These are phyloP conservation scores for Lactarius akahatsu DNA, from an alignment of 768 basidiomycete species.

Conservation along the genomic window DNA sequence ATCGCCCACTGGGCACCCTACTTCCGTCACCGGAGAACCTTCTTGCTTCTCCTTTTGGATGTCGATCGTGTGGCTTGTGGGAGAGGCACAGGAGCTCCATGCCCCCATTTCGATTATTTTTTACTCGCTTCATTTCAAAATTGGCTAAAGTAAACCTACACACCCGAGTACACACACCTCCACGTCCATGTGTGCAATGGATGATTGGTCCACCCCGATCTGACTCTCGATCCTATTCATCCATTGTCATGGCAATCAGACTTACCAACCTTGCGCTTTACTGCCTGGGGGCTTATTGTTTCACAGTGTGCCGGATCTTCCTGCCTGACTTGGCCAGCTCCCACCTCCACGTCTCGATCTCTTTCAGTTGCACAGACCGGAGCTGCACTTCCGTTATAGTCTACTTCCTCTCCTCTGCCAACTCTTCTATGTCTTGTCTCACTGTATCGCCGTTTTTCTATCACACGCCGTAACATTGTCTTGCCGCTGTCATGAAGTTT, in stretches of 20 bases:
- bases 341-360: neutral
- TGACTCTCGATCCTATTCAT: conserved; percentile 11
- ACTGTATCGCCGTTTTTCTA: neutral
- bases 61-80: conserved; percentile 14
- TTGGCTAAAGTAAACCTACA: conserved; percentile 2
- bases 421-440: neutral
- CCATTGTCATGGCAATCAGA: conserved; percentile 16
- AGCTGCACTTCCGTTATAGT: conserved; percentile 9
- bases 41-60: conserved; percentile 14
- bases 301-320: conserved; percentile 6
- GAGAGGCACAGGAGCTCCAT: conserved; percentile 8
- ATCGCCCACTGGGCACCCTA: conserved; percentile 12
- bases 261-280: neutral
- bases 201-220: neutral
- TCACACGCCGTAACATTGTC: conserved; percentile 1
- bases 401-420: conserved; percentile 1
- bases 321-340: conserved; percentile 13
- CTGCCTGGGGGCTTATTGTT: conserved; percentile 3
- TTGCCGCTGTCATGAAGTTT: conserved; percentile 13
- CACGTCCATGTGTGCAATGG: neutral
- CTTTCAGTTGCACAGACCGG: conserved; percentile 9
- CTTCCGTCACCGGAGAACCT: conserved; percentile 6
- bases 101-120: conserved; percentile 7
- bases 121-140: conserved; percentile 12
- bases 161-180: neutral